Evolutionary conservation across 2,329 filamentous ascomycete species (phyloP), one percentile per base, ranked within the genome.

Genomic region (Claviceps maximensis): DNA sequence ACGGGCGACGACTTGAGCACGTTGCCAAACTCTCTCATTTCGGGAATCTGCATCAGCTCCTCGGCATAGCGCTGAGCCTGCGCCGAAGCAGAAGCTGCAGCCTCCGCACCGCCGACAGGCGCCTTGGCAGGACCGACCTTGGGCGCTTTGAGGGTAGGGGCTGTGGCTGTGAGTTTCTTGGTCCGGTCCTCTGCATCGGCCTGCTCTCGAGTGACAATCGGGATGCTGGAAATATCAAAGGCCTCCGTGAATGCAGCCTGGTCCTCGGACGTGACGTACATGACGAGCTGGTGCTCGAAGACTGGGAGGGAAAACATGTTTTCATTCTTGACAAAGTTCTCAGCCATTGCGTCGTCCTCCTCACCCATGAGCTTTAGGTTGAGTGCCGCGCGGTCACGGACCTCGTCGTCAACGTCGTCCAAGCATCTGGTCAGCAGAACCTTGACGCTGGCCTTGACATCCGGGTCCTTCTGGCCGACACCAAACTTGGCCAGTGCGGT

Each of bases 401-500:
- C 93, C 72, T 98, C 93, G 63, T 98, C 93, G 69, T 98, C 93
- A 4, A 90, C 90, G 66, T 98, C 93, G 67, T 98, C 93, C 61
- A 98, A 73, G 69, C 93, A 98, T 66, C 93, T 81, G 27, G 87
- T 94, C 38, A 98, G 83, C 47, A 98, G 79, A 49, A 98, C 93
- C 58, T 86, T 82, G 51, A 98, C 91, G 67, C 90, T 96, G 61
- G 88, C 84, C 81, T 97, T 97, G 63, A 98, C 89, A 68, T 98
- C 93, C 1, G 87, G 84, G 64, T 97, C 93, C 71, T 94, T 90
- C 70, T 97, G 93, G 36, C 88, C 90, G 54, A 97, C 91, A 62
- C 93, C 93, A 65, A 98, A 98, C 70, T 97, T 98, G 62, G 91
- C 89, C 57, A 98, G 73, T 2, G 93, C 93, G 25, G 93, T 97